Conservation (phyloP, 2,329 filamentous ascomycete species). For the Akanthomyces dipterigenus region DNA sequence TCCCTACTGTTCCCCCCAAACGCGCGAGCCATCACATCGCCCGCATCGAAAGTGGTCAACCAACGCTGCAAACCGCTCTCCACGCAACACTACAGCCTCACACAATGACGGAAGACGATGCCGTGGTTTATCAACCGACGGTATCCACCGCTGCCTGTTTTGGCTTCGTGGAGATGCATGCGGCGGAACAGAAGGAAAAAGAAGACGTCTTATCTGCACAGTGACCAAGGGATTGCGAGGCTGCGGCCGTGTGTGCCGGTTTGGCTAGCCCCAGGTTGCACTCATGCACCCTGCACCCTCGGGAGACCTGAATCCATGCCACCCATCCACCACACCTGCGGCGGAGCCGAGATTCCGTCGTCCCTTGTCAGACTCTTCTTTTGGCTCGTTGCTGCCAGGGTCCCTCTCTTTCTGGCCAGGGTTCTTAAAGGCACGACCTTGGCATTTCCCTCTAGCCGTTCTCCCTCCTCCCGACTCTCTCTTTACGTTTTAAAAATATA, state of each 20-base stretch:
- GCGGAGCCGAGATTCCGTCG: constrained; percentile 10
- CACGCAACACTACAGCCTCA: not conserved
- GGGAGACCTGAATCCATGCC: not conserved
- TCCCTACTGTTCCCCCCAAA: not conserved
- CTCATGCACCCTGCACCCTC: not conserved
- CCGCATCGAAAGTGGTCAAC: not conserved
- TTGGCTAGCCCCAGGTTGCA: not conserved
- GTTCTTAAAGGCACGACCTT: constrained; percentile 11
- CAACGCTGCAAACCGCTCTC: not conserved
- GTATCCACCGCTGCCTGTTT: constrained; percentile 5
- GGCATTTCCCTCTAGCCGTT: constrained; percentile 7
- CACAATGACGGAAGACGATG: not conserved
- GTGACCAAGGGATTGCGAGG: not conserved
- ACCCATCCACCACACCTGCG: not conserved
- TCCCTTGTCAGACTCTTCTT: not conserved
- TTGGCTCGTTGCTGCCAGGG: not conserved
- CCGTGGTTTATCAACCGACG: not conserved
- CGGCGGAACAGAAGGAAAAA: not conserved
- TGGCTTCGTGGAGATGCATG: not conserved
- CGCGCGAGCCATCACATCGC: not conserved
- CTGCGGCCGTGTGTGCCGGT: not conserved
- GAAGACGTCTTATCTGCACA: not conserved
- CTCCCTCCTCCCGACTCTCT: not conserved
- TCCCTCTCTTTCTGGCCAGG: not conserved
- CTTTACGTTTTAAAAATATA: constrained; percentile 12